Evolutionary conservation across 495 filamentous ascomycete species (phyloP).

Genomic region (Endocarpon pusillum): DNA sequence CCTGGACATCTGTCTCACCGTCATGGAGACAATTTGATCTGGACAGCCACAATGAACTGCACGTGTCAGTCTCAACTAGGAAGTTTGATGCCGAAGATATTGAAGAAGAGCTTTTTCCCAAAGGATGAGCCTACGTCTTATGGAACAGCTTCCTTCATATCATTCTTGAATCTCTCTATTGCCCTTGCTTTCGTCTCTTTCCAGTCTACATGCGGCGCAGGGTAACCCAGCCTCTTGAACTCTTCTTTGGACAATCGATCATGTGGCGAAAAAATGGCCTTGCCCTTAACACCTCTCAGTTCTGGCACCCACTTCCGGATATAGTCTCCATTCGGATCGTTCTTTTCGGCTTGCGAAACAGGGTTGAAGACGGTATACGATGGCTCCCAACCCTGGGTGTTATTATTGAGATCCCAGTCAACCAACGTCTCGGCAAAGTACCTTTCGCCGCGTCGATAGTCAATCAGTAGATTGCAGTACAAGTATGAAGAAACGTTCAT

Average conservation of each 20-base stretch:
- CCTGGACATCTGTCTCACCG: too few relatives aligned
- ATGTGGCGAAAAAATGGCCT: slow-evolving; percentile 24
- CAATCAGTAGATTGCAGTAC: slow-evolving; percentile 24
- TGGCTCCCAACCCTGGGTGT: slow-evolving; percentile 30
- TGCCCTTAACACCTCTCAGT: slow-evolving; percentile 24
- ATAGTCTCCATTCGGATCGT: slow-evolving; percentile 46
- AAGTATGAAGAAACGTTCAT: slow-evolving; percentile 25
- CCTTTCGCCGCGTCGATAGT: slow-evolving; percentile 25
- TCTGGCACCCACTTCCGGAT: slow-evolving; percentile 60
- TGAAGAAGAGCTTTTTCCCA: neutral
- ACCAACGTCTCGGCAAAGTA: slow-evolving; percentile 28
- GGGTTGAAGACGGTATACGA: slow-evolving; percentile 29
- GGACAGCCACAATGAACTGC: too few relatives aligned
- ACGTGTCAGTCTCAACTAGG: too few relatives aligned
- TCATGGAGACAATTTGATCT: too few relatives aligned
- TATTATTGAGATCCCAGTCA: slow-evolving; percentile 29
- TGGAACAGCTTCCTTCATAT: slow-evolving; percentile 17
- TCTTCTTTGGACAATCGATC: slow-evolving; percentile 19
- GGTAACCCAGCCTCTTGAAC: slow-evolving; percentile 30
- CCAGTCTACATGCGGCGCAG: slow-evolving; percentile 26
- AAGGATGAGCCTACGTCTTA: slow-evolving; percentile 5
- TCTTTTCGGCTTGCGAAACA: slow-evolving; percentile 26
- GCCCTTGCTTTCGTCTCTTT: slow-evolving; percentile 21
- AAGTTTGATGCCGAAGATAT: too few relatives aligned
- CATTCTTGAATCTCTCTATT: slow-evolving; percentile 23